These are phyloP conservation scores for Gymnopilus dilepis DNA, from an alignment of 768 basidiomycete species.

Conservation along the genomic window DNA sequence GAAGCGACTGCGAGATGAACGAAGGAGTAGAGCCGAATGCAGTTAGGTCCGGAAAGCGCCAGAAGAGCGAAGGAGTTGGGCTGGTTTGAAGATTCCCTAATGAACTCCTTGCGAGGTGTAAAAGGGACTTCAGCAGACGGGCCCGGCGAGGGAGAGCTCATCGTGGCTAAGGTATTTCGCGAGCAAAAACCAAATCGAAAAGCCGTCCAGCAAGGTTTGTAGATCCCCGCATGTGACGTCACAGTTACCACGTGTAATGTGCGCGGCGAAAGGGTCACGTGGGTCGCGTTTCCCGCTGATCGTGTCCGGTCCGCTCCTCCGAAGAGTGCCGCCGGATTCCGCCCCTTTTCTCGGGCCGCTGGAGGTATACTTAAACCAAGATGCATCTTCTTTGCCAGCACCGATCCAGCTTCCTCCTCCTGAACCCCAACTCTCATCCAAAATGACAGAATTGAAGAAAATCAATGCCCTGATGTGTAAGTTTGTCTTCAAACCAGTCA, in stretches of 20 bases:
- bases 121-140: constrained; percentile 52
- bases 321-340: too few species aligned
- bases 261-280: constrained; percentile 21
- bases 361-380: not conserved
- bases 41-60: constrained; percentile 66
- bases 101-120: constrained; percentile 74
- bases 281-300: not conserved
- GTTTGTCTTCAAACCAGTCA: too few species aligned
- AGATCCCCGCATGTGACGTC: constrained; percentile 28
- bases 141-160: constrained; percentile 33
- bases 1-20: constrained; percentile 54
- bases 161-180: constrained; percentile 17
- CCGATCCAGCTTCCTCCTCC: constrained; percentile 12
- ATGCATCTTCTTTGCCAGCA: not conserved
- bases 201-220: not conserved
- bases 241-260: constrained; percentile 26
- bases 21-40: constrained; percentile 75
- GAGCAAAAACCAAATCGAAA: constrained; percentile 12
- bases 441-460: constrained; percentile 54
- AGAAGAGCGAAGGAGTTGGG: constrained; percentile 69
- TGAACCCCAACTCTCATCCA: constrained; percentile 2
- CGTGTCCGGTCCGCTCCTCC: not conserved
- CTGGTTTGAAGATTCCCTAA: constrained; percentile 56
- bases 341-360: constrained; percentile 15
- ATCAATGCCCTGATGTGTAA: constrained; percentile 82